Base-by-base conservation (phyloP, 805 yeast species). In the Candida koratica region DNA sequence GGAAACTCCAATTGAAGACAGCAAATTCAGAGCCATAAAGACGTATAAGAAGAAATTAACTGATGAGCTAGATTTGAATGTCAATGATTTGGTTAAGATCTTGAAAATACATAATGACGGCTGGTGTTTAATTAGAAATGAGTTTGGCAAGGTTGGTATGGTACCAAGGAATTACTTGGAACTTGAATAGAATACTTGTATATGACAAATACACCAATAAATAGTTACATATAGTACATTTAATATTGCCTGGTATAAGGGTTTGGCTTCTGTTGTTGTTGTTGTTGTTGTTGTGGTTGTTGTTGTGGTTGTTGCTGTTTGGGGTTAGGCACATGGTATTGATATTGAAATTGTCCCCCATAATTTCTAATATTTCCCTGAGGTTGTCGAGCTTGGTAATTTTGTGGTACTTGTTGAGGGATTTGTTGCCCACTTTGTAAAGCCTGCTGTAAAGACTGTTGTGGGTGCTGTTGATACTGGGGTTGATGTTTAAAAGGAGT, bases 111-210 rank as follows among this genome's bases (percentile, higher is more conserved):
- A 56, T 38, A 41, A 57, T 9, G 70, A 64, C 32, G 69, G 67
- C 3, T 67, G 72, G 72, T 63, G 67, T 40, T 48, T 50, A 13
- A 61, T 62, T 12, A 49, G 46, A 29, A 37, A 37, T 18, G 36
- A 32, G 11, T 28, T 31, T 10, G 71, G 72, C 1, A 53, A 37
- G 19, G 27, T 33, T 6, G 71, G 72, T 2, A 53, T 64, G 43
- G 59, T 63, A 3, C 72, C 72, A 0, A 44, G 46, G 27, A 38
- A 52, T 28, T 57, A 63, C 42, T 43, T 62, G 16, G 43, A 43
- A 17, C 17, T 29, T 19, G 8, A 24, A 24, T n/a, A 24, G 12
- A n/a, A 24, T 24, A 8, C 11, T 24, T 5, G 11, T 24, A 24
- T 17, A 10, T 22, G 18, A 15, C 13, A 12, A 25, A 10, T 7